These are phyloP conservation scores for Penicillium riverlandense DNA, from an alignment of 495 filamentous ascomycete genomes.

Conservation along the genomic window DNA sequence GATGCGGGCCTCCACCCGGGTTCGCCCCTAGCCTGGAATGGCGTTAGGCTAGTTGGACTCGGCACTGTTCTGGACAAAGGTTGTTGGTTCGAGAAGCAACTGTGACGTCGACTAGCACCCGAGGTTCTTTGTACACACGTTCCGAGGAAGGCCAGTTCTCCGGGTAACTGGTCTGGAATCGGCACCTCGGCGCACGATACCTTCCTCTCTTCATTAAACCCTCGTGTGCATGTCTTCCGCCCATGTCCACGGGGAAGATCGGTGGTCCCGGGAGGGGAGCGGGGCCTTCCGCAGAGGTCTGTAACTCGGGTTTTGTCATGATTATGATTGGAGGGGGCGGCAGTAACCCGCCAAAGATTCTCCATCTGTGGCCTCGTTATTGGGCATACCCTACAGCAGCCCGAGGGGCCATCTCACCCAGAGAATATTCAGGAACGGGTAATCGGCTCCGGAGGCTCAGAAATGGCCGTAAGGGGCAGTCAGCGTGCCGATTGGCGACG, in stretches of 20 bases:
- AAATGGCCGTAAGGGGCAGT: conserved; percentile 2
- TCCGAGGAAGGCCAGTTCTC: too few species aligned
- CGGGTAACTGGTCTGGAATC: background rate
- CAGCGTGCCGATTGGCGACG: background rate
- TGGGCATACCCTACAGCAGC: background rate
- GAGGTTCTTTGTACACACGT: too few species aligned
- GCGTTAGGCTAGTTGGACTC: background rate
- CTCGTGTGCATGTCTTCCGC: too few species aligned
- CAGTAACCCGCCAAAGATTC: too few species aligned
- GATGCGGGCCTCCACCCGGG: conserved; percentile 19
- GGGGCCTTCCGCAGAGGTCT: too few species aligned
- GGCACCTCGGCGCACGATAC: conserved; percentile 7
- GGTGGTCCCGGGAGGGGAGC: too few species aligned
- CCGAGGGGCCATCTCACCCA: background rate
- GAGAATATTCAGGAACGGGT: conserved; percentile 1
- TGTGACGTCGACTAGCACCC: too few species aligned
- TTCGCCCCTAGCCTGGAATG: conserved; percentile 6
- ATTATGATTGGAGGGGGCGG: too few species aligned
- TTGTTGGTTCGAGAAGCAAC: background rate
- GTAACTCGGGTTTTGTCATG: too few species aligned
- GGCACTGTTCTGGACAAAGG: background rate
- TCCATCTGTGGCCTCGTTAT: too few species aligned
- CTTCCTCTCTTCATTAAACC: background rate
- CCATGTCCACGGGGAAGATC: too few species aligned
- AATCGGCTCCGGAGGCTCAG: conserved; percentile 13